Evolutionary conservation across 768 basidiomycete species (phyloP), one percentile per base, ranked within the genome.

Genomic region (Cubamyces sp.): DNA sequence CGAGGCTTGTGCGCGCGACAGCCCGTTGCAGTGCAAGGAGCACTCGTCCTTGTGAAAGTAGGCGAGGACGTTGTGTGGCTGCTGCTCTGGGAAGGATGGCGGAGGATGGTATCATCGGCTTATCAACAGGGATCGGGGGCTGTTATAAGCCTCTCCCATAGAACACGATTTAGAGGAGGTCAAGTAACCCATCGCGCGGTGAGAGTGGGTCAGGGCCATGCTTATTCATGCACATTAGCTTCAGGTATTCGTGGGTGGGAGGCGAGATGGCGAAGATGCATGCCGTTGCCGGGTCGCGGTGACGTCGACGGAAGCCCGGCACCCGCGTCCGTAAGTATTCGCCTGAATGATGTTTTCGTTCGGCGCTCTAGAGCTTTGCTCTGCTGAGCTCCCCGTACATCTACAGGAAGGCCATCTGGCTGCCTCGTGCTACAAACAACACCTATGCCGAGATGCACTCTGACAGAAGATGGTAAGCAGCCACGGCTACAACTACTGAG

Each of bases 91-190:
- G 46, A 26, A 48, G 53, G 58, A 57, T 56, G 54, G 54, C 48
- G 58, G 59, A 45, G 41, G 64, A 57, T 64, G 54, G 58, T 57
- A 61, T 67, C 66, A 67, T 67, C 63, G 57, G 60, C 56, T 66
- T 56, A 62, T 51, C 49, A 23, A 18, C 41, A 26, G 49, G 48
- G 57, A 59, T 51, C 57, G 49, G 41, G 34, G 28, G 12, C 26
- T n/a, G 25, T 45, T 51, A 51, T 45, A 59, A 23, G 18, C 30
- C 34, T 6, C 34, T 5, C 11, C 54, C 52, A 43, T 43, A 7
- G 25, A 37, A 11, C 23, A n/a, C 34, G 11, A 6, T 34, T 6
- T 11, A 34, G 34, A 34, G 34, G 5, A 7, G 34, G 34, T 34
- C 34, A 6, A 34, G 4, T 34, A 34, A 9, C 34, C 34, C 34